Evolutionary conservation across 169 alveolate species (phyloP), one percentile per base, ranked within the genome.

Genomic region (Cryptosporidium bovis): DNA sequence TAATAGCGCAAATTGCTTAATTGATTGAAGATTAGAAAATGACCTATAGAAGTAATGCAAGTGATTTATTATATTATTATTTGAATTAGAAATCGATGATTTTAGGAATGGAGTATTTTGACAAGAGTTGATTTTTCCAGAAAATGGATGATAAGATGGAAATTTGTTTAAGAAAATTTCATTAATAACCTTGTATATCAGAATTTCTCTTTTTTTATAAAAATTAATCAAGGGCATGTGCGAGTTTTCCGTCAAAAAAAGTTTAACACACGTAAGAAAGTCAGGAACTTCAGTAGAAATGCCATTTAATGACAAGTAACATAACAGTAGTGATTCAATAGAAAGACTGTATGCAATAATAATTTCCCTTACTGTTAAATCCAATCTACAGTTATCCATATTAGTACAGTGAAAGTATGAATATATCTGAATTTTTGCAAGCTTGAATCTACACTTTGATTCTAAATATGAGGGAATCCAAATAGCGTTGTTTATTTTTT

Each of bases 401-500:
- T 12, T 3, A 18, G n/a, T 18, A 48, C 12, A 48, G 4, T n/a
- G 20, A n/a, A 53, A 12, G 20, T 53, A 69, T 33, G 83, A 69
- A 15, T 64, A 69, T 31, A 69, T 51, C 24, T 51, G 16, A 51
- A 69, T 29, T 69, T 69, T 69, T 34, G 83, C 83, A n/a, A 31
- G 55, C 13, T 69, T 69, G 16, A 69, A 69, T 53, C 83, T 51
- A 15, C 44, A 12, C 40, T 69, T 69, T 29, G 83, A 69, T 56
- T 69, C 83, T 33, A 69, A n/a, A 10, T 51, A 36, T 16, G 83
- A 69, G 16, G 83, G 83, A 69, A 69, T 44, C 83, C 83, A 69
- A 55, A 69, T 34, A 33, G 67, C 51, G 51, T 55, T 53, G 5
- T 53, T 60, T 16, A 51, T 69, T 40, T 69, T 60, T 2, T 36